Conservation (phyloP, 305 asterid species). For the Solanum hybrid region DNA sequence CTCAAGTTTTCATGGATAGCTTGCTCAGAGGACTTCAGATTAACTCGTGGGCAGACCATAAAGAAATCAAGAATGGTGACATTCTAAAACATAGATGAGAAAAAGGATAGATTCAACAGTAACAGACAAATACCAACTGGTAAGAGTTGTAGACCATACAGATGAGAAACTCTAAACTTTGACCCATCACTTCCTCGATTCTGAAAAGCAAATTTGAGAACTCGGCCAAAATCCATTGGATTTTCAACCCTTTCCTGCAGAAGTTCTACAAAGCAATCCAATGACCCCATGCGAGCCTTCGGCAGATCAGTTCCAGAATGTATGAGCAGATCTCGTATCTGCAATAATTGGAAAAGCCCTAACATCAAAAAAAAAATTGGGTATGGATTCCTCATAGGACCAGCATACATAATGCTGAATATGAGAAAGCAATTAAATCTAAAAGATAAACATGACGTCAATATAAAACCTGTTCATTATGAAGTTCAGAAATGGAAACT, state of each 20-base stretch:
- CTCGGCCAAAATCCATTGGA: conserved; percentile 77
- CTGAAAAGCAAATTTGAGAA: conserved; percentile 75
- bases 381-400: background rate
- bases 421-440: conserved; percentile 5
- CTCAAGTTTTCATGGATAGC: background rate
- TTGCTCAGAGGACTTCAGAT: background rate
- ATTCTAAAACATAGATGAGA: background rate
- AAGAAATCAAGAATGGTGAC: background rate
- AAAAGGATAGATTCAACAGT: conserved; percentile 5
- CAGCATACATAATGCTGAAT: background rate
- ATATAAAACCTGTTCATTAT: conserved; percentile 74
- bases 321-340: conserved; percentile 79
- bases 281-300: conserved; percentile 47
- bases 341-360: conserved; percentile 29
- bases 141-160: conserved; percentile 51
- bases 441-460: conserved; percentile 7
- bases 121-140: conserved; percentile 10
- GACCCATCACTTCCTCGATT: conserved; percentile 61
- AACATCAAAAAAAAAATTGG: conserved; percentile 15
- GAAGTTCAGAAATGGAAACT: conserved; percentile 77
- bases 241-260: conserved; percentile 82
- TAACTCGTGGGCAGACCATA: background rate
- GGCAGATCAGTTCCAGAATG: conserved; percentile 57
- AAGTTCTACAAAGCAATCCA: conserved; percentile 56
- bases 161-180: conserved; percentile 73